Conservation (phyloP, 768 basidiomycete species). For the Dentipellis fragilis region DNA sequence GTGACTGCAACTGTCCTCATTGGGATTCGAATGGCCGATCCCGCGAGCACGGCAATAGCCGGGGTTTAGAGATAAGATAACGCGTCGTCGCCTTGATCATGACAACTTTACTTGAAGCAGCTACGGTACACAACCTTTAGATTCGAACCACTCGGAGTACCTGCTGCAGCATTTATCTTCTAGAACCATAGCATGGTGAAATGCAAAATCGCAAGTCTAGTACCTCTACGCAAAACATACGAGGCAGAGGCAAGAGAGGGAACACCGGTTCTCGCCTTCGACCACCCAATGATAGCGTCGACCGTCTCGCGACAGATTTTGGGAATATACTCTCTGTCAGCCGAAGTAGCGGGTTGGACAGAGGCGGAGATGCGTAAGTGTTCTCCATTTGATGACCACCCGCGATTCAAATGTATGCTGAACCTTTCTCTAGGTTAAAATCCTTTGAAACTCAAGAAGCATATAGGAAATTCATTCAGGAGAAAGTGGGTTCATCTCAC, state of each 20-base stretch:
- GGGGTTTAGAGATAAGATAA: too few species aligned
- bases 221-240: neutral
- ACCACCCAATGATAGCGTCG: neutral
- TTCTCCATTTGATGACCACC: neutral
- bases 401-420: too few species aligned
- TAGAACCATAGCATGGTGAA: neutral
- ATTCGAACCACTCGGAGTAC: too few species aligned
- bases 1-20: neutral
- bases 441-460: conserved; percentile 42
- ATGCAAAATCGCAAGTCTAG: neutral
- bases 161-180: neutral
- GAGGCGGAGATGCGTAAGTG: conserved; percentile 66
- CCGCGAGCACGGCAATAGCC: too few species aligned
- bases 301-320: neutral
- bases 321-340: conserved; percentile 64
- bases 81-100: too few species aligned
- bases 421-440: too few species aligned
- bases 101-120: too few species aligned
- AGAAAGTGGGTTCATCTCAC: conserved; percentile 38
- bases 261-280: neutral
- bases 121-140: too few species aligned
- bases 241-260: neutral
- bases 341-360: conserved; percentile 65
- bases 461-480: conserved; percentile 53
- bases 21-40: neutral